Base-by-base conservation (phyloP, 148 eudicot species). In the Simmondsia chinensis region DNA sequence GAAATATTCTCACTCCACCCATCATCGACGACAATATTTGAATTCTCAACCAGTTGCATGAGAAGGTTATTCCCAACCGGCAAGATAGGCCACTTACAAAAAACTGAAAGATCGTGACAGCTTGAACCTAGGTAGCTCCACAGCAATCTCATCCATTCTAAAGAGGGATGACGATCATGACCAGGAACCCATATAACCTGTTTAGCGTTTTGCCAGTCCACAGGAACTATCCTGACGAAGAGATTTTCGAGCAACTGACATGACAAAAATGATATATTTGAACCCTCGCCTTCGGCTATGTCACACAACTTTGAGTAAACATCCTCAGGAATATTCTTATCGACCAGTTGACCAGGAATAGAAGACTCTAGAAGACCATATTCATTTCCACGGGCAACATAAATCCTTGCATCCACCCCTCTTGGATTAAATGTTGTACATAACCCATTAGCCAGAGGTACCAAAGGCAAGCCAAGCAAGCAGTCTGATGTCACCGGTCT, bases 1-100 rank as follows among this genome's bases (percentile, higher is more conserved):
- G 76, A 72, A 69, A 91, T 74, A 50, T 86, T 91, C 73, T 91
- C 99, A 69, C 94, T 91, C 99, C 96, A 91, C 25, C 94, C 96
- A 57, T 79, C 89, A 56, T 91, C 81, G 63, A 73, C 77, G 50
- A 91, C 80, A 42, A 91, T 80, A 66, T 76, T 79, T 43, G 99
- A 91, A 61, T 77, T 79, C 52, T 72, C 50, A 47, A 73, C 78
- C 54, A 91, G 94, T 58, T 73, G 94, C 67, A 79, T 50, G 16
- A 91, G 96, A 71, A 39, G 29, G 71, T 60, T 44, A 38, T 66
- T 69, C 60, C 82, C 95, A 54, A 86, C 96, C 7, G 99, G 99
- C 68, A 91, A 73, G 48, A 86, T 73, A 52, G 99, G 99, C 99
- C 99, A 91, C 58, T 68, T 77, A 15, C 79, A 70, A 69, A 91